Evolutionary conservation across 2,329 filamentous ascomycete genomes (phyloP), one percentile per base, ranked within the genome.

Genomic region (Aspergillus uvarum): DNA sequence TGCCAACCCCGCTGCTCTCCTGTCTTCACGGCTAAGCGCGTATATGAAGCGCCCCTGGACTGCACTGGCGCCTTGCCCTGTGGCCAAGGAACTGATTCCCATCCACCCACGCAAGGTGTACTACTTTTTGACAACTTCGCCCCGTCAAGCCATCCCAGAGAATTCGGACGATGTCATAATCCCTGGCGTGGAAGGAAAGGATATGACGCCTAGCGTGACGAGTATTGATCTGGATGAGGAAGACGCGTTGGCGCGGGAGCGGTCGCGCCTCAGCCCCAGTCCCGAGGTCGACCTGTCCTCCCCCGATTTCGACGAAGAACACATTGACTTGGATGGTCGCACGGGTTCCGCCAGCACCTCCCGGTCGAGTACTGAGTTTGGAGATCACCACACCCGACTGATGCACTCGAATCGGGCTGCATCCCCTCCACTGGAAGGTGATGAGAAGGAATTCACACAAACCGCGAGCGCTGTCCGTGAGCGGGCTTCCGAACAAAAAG

Each of bases 361-460:
- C 52, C 59, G 63, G 51, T 60, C 62, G 22, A 65, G 56, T 19
- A 66, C 70, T 47, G 66, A 70, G 26, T 89, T 89, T 68, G 84
- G 88, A 7, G 77, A 78, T 48, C 83, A 86, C 66, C 85, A 84
- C 66, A 83, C 86, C 61, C 87, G 90, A 54, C 59, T 78, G 31
- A 74, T 79, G 63, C 85, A 88, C 68, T 87, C 85, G 63, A 83
- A 87, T 62, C 87, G 90, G 61, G 89, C 89, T n/a, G 87, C 89
- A 24, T 95, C 91, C 64, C 93, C 94, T 54, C 92, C 92, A 16
- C 82, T 98, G 42, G 94, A 98, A 79, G 92, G 90, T 69, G 94
- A 98, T 68, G 94, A 98, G 81, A 91, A 90, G 72, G 95, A 98
- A 76, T 99, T 99, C 72, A 97, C 94, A 6, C 91, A 96, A 77